These are phyloP conservation scores for Colletotrichum sp. DNA, from an alignment of 2,329 filamentous ascomycete species.

Conservation along the genomic window DNA sequence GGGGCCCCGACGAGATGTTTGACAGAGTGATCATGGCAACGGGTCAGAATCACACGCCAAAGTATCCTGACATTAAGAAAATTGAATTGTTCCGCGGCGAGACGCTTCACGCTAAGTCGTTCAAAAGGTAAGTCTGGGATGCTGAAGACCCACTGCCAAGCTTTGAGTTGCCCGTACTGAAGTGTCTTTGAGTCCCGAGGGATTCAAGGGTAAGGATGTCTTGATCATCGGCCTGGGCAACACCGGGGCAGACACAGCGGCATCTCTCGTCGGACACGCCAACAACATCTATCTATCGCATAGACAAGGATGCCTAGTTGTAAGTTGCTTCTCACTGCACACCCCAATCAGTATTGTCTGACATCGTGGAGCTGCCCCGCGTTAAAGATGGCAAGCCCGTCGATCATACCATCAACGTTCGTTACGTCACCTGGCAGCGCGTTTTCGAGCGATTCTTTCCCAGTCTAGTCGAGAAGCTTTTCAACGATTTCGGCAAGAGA, in stretches of 20 bases:
- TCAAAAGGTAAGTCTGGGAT: constrained; percentile 5
- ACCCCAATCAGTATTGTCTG: not conserved
- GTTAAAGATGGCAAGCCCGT: constrained; percentile 33
- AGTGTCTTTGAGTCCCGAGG: constrained; percentile 23
- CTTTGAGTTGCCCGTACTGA: not conserved
- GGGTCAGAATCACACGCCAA: constrained; percentile 35
- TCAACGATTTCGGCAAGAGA: not conserved
- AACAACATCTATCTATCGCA: constrained; percentile 47
- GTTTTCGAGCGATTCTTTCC: constrained; percentile 18
- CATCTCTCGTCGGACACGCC: constrained; percentile 36
- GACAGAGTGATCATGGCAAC: constrained; percentile 41
- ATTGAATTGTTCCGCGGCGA: constrained; percentile 40
- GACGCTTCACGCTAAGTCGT: constrained; percentile 37
- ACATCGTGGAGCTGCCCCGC: not conserved
- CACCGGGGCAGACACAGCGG: constrained; percentile 38
- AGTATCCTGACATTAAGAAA: constrained; percentile 36
- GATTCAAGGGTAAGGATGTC: constrained; percentile 43
- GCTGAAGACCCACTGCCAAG: not conserved
- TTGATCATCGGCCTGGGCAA: constrained; percentile 46
- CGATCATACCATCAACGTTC: constrained; percentile 28
- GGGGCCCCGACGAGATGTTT: constrained; percentile 25
- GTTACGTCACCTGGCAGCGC: not conserved
- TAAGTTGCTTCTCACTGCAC: constrained; percentile 23
- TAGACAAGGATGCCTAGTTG: constrained; percentile 38
- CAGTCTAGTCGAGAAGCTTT: constrained; percentile 27